phyloP scores from a whole-genome alignment of 371 early-diverging fungal species.

The Lichtheimia hyalospora region DNA sequence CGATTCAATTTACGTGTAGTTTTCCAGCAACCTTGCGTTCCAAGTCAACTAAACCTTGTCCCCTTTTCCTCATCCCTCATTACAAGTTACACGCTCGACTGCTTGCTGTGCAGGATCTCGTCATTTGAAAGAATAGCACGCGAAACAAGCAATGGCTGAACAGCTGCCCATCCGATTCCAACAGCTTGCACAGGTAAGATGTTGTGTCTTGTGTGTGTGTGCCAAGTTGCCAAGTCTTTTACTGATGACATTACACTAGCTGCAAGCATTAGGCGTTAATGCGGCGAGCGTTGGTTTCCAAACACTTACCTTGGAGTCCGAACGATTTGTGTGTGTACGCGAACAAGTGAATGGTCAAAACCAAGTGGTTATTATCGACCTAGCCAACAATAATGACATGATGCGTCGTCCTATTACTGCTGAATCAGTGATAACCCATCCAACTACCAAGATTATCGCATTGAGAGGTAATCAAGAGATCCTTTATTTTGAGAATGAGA shows the following conservation, averaged over 20 bases:
- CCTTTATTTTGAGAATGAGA: background rate
- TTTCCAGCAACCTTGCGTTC: too few relatives aligned
- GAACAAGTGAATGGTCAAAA: constrained; percentile 86
- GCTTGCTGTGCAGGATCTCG: too few relatives aligned
- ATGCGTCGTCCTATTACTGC: constrained; percentile 94
- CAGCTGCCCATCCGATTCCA: constrained; percentile 84
- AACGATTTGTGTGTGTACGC: constrained; percentile 95
- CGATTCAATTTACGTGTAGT: too few relatives aligned
- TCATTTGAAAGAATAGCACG: too few relatives aligned
- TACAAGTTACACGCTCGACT: too few relatives aligned
- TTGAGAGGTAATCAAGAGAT: constrained; percentile 72
- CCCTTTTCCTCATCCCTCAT: too few relatives aligned
- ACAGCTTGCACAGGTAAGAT: constrained; percentile 90
- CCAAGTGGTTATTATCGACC: constrained; percentile 93
- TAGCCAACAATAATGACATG: constrained; percentile 79
- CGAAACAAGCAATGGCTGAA: constrained; percentile 55
- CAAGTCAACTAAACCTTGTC: too few relatives aligned
- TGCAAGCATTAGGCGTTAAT: constrained; percentile 89
- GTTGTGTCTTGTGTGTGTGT: background rate
- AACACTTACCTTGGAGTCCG: constrained; percentile 97
- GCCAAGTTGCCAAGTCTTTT: background rate
- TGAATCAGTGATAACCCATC: constrained; percentile 98
- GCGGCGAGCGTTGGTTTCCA: constrained; percentile 92
- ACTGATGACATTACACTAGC: constrained; percentile 50
- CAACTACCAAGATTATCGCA: constrained; percentile 89